Base-by-base conservation (phyloP, 1,284 basidiomycete species). In the Puccinia sorghi region DNA sequence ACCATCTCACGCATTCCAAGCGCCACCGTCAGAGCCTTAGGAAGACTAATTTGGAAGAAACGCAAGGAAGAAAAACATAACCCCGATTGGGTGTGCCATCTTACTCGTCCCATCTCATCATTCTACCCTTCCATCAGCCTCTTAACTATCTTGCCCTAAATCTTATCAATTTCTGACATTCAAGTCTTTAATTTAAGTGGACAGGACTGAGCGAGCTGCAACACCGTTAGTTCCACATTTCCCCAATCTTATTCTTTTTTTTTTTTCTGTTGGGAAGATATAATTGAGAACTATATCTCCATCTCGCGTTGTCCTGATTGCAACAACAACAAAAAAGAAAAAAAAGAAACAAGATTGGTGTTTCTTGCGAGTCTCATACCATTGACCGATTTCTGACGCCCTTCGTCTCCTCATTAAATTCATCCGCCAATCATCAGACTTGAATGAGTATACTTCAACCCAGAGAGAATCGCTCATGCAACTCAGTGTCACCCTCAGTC, bases 11-110 rank as follows among this genome's bases (percentile, higher is more conserved):
- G 80, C 39, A 81, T 75, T 43, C 92, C 92, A 4, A 89, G 87
- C 50, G 92, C 92, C 81, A 90, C 90, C 0, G 87, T 93, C 17
- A 86, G 94, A 72, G 91, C 82, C 13, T 57, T 83, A 0, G 82
- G 61, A n/a, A 61, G 73, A 52, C 64, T 75, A 37, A 64, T 75
- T 39, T 75, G 73, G 73, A 75, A 66, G 59, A 88, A 87, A 75
- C 87, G 88, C 82, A 88, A 88, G 74, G 86, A 88, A 74, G 89
- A 90, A 5, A 63, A 75, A 56, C 82, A 84, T 7, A 85, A 87
- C 54, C 89, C 88, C 80, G 82, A 81, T 48, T 92, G 89, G 89
- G 92, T 93, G 83, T 48, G 89, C 84, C 5, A 48, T 43, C 25
- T n/a, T 13, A 72, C 64, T 67, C 17, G 9, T 25, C 15, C 12